These are phyloP conservation scores for Sporormia fimetaria DNA, from an alignment of 495 filamentous ascomycete species.

Conservation along the genomic window DNA sequence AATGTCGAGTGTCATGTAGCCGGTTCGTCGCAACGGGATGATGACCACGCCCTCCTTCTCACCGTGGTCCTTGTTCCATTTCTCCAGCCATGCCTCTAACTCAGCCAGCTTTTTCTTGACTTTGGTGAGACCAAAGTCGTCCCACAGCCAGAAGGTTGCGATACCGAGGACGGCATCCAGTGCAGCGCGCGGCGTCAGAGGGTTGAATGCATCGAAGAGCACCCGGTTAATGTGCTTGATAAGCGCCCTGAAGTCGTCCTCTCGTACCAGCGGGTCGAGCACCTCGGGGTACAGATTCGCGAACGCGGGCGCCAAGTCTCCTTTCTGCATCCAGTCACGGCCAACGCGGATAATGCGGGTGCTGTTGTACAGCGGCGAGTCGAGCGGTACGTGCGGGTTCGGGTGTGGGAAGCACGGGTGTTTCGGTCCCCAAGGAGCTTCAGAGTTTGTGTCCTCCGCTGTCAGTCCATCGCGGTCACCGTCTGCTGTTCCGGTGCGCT, in stretches of 20 bases:
- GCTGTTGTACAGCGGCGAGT: conserved; percentile 56
- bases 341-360: conserved; percentile 87
- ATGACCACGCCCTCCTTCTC: conserved; percentile 53
- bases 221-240: conserved; percentile 66
- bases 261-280: conserved; percentile 66
- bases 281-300: conserved; percentile 94
- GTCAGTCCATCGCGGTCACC: conserved; percentile 35
- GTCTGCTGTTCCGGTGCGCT: conserved; percentile 23
- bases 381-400: conserved; percentile 78
- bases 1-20: conserved; percentile 82
- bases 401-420: conserved; percentile 88
- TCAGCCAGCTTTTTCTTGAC: conserved; percentile 55
- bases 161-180: conserved; percentile 66
- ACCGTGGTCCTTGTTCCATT: conserved; percentile 59
- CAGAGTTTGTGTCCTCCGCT: conserved; percentile 40
- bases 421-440: conserved; percentile 64
- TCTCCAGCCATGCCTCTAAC: conserved; percentile 67
- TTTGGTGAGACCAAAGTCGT: conserved; percentile 65
- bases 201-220: conserved; percentile 60
- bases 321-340: conserved; percentile 79
- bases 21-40: conserved; percentile 65
- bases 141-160: conserved; percentile 84
- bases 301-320: conserved; percentile 86
- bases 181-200: conserved; percentile 53
- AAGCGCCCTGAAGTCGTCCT: conserved; percentile 72